Percentiles rank a stretch among this genome's conserved stretches.
phyloP scores from a whole-genome alignment of 371 early-diverging fungal species.

The Choanephora cucurbitarum region DNA sequence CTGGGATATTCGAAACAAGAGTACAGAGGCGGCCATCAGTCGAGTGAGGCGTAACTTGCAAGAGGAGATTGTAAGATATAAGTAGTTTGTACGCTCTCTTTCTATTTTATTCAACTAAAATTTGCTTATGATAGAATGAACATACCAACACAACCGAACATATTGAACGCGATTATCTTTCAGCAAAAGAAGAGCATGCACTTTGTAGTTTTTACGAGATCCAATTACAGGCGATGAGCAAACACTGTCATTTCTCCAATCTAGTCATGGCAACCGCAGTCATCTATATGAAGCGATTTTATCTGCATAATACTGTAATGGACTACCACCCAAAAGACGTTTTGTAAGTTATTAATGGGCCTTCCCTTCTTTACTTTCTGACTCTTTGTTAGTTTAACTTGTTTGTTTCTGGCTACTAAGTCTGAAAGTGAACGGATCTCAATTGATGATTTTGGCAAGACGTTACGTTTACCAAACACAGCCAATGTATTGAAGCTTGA shows the following conservation, averaged over 20 bases:
- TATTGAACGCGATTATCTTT: constrained; percentile 44
- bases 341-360: constrained; percentile 61
- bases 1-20: constrained; percentile 59
- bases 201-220: constrained; percentile 54
- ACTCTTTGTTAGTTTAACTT: constrained; percentile 64
- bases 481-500: constrained; percentile 63
- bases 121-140: background rate
- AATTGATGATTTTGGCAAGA: constrained; percentile 72
- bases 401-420: constrained; percentile 87
- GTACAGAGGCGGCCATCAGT: constrained; percentile 59
- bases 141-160: background rate
- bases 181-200: constrained; percentile 53
- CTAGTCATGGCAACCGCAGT: constrained; percentile 74
- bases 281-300: constrained; percentile 92
- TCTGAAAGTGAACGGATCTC: constrained; percentile 78
- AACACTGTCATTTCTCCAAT: constrained; percentile 22
- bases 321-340: constrained; percentile 88
- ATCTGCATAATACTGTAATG: constrained; percentile 82
- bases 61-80: constrained; percentile 50
- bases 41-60: constrained; percentile 55
- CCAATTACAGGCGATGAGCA: constrained; percentile 35
- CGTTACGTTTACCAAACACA: constrained; percentile 33
- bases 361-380: no score
- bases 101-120: background rate
- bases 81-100: background rate